Conservation (phyloP, 306 rosid genomes). For the Dalbergia cochinchinensis region DNA sequence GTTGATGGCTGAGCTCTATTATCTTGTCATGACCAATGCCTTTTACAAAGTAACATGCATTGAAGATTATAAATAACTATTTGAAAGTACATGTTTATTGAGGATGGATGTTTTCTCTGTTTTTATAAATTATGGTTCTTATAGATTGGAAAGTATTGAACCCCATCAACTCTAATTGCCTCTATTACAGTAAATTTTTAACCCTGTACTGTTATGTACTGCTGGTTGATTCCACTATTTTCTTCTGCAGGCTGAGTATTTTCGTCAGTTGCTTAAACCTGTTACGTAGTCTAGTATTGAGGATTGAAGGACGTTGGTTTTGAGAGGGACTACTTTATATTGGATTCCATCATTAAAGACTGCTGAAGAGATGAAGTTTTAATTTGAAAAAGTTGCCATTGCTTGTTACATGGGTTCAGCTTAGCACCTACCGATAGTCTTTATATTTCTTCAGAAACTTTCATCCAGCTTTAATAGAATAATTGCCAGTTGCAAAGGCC, state of each 20-base stretch:
- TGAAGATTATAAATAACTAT: slow-evolving; percentile 17
- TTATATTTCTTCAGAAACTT: slow-evolving; percentile 53
- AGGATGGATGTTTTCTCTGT: slow-evolving; percentile 14
- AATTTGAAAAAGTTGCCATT: slow-evolving; percentile 57
- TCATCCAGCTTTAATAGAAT: slow-evolving; percentile 53
- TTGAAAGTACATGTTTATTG: slow-evolving; percentile 9
- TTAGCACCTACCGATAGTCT: slow-evolving; percentile 56
- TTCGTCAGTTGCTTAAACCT: slow-evolving; percentile 98
- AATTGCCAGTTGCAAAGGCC: slow-evolving; percentile 55
- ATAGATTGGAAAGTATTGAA: slow-evolving; percentile 22
- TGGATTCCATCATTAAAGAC: slow-evolving; percentile 61
- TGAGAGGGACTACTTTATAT: slow-evolving; percentile 58
- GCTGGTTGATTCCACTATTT: slow-evolving; percentile 27
- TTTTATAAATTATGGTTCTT: not conserved
- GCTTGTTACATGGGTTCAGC: slow-evolving; percentile 59
- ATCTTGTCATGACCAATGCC: not conserved
- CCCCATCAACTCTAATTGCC: slow-evolving; percentile 8
- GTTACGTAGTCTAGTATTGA: slow-evolving; percentile 83
- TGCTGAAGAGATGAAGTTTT: slow-evolving; percentile 54
- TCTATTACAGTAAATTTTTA: slow-evolving; percentile 6
- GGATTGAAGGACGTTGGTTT: slow-evolving; percentile 49
- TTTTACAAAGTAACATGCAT: slow-evolving; percentile 26
- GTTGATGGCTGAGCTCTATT: slow-evolving; percentile 1
- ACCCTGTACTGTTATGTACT: not conserved
- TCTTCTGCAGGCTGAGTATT: slow-evolving; percentile 85